Evolutionary conservation across 2,329 filamentous ascomycete genomes (phyloP), one percentile per base, ranked within the genome.

Genomic region (Aspergillus pseudonomiae): DNA sequence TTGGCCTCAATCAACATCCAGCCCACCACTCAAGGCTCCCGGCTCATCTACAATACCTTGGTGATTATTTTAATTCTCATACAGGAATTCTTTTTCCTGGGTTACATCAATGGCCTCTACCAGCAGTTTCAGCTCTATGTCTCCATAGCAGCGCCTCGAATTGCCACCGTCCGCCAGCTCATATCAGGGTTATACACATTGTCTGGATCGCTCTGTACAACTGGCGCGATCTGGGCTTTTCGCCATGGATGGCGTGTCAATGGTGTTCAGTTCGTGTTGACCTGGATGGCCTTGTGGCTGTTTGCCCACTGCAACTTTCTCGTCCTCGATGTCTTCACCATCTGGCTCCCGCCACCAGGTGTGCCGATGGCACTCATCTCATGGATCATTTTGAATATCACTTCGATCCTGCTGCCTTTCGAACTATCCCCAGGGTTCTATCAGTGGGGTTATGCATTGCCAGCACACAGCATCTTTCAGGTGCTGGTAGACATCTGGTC

Each of bases 21-120:
- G 60, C 71, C 76, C 0, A 82, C 80, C 0, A 60, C 71, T 0
- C 79, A 83, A 64, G 80, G 80, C 3, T 75, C 79, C 1, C 70
- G 79, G 1, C 68, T 80, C 0, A 73, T 83, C 58, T 81, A 82
- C 70, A 83, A 83, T 65, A 83, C 80, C 0, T 68, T 82, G 7
- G 73, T 77, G 4, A 77, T 83, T 58, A 78, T 82, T 54, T 73
- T 83, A 36, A 77, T 81, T n/a, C 68, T 83, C 12, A 77, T 84
- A 39, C 78, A 81, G 61, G 78, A 83, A 64, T 84, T 84, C 73
- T 83, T 83, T 74, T 84, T 79, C 65, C 70, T 83, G 14, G 75
- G 80, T 32, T 77, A 75, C 50, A 67, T 83, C 63, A 84, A 84
- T 67, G 80, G 79, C 16, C 71, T 83, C n/a, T 77, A 75, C 50